phyloP scores from a whole-genome alignment of 1,139 yeast species.

The Sugiyamaella sp. region DNA sequence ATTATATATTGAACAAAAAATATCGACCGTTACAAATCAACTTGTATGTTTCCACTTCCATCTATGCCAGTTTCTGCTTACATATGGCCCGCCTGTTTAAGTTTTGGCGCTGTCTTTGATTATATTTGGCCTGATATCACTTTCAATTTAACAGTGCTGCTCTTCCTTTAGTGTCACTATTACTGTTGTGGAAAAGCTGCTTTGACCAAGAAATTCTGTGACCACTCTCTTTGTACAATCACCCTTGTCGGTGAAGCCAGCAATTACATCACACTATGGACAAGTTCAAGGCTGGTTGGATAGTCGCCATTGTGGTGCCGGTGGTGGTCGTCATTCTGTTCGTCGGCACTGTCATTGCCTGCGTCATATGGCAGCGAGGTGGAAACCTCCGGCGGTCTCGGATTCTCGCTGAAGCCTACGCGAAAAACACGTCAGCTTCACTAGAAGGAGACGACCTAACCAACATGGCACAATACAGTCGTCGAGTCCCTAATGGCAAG shows the following conservation, averaged over 20 bases:
- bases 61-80: neutral
- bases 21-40: too few species aligned
- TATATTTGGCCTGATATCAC: neutral
- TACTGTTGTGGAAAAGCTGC: too few species aligned
- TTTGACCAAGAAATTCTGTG: too few species aligned
- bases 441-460: slow-evolving; percentile 8
- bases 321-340: slow-evolving; percentile 30
- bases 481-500: neutral
- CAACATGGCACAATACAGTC: neutral
- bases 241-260: too few species aligned
- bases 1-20: neutral
- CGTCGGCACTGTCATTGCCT: slow-evolving; percentile 22
- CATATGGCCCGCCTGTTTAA: neutral
- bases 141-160: neutral
- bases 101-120: neutral
- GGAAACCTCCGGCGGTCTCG: slow-evolving; percentile 7
- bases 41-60: neutral
- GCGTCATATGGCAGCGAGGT: slow-evolving; percentile 15
- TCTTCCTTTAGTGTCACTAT: neutral
- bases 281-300: slow-evolving; percentile 28
- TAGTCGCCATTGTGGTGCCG: slow-evolving; percentile 39
- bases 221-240: too few species aligned
- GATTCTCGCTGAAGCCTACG: neutral
- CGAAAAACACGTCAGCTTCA: neutral
- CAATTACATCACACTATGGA: slow-evolving; percentile 7